These are phyloP conservation scores for Termitomyces bulborhizus DNA, from an alignment of 768 basidiomycete genomes.

Conservation along the genomic window DNA sequence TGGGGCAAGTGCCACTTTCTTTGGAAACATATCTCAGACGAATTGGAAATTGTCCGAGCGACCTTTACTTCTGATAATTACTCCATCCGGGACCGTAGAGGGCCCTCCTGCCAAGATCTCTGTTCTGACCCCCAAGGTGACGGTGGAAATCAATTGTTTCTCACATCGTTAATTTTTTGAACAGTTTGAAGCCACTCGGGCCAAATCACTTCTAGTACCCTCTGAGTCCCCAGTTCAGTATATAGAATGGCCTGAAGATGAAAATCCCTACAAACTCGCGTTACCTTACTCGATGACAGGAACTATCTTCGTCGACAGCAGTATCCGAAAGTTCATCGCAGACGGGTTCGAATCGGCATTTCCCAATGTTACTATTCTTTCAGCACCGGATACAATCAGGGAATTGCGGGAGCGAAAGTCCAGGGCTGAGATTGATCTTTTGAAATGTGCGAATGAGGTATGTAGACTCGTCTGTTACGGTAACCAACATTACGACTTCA, in stretches of 20 bases:
- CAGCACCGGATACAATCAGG: slow-evolving; percentile 50
- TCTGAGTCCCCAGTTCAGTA: slow-evolving; percentile 31
- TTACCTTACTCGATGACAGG: slow-evolving; percentile 17
- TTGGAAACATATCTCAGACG: slow-evolving; percentile 57
- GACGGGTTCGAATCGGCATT: slow-evolving; percentile 52
- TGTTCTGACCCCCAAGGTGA: slow-evolving; percentile 59
- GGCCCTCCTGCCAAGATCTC: slow-evolving; percentile 38
- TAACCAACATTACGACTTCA: neutral
- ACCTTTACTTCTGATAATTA: slow-evolving; percentile 65
- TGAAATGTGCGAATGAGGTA: slow-evolving; percentile 81
- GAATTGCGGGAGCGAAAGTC: slow-evolving; percentile 73
- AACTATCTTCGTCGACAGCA: slow-evolving; percentile 55
- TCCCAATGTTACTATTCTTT: slow-evolving; percentile 28
- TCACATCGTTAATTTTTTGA: neutral
- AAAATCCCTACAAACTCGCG: slow-evolving; percentile 55
- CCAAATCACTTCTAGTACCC: slow-evolving; percentile 53
- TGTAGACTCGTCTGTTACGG: neutral
- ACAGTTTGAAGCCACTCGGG: slow-evolving; percentile 67
- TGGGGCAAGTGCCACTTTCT: slow-evolving; percentile 64
- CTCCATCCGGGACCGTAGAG: slow-evolving; percentile 27
- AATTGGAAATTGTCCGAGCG: slow-evolving; percentile 75
- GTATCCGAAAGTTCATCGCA: slow-evolving; percentile 55
- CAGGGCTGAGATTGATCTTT: slow-evolving; percentile 55
- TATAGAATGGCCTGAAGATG: slow-evolving; percentile 62
- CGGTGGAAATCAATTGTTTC: neutral